Evolutionary conservation across 2,329 filamentous ascomycete species (phyloP).

Genomic region (Arachnomyces sp.): DNA sequence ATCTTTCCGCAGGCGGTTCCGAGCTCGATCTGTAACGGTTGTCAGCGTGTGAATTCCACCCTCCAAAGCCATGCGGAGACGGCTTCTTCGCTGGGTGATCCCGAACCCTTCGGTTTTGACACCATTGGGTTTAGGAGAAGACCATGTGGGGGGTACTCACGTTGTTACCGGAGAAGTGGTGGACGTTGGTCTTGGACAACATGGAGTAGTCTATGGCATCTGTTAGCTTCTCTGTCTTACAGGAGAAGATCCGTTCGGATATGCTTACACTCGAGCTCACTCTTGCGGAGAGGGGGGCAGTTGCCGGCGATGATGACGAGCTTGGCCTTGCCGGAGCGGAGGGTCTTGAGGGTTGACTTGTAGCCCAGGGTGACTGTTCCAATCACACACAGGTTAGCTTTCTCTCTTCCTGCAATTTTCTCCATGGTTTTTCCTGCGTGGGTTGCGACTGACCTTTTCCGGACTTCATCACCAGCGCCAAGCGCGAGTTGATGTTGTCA

Average conservation of each 20-base stretch:
- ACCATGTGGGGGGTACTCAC: conserved; percentile 55
- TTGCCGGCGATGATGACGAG: conserved; percentile 93
- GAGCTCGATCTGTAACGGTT: conserved; percentile 72
- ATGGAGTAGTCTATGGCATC: conserved; percentile 63
- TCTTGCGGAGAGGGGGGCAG: conserved; percentile 96
- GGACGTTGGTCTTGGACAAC: conserved; percentile 87
- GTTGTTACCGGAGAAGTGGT: conserved; percentile 98
- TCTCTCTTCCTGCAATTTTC: not conserved
- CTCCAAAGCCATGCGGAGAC: conserved; percentile 70
- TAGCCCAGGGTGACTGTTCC: conserved; percentile 72
- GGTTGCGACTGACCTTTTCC: conserved; percentile 48
- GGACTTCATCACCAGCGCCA: conserved; percentile 62
- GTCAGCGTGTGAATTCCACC: conserved; percentile 44
- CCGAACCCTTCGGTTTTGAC: conserved; percentile 29
- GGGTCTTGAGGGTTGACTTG: conserved; percentile 82
- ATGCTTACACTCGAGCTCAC: conserved; percentile 73
- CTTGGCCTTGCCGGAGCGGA: conserved; percentile 96
- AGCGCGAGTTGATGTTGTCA: conserved; percentile 67
- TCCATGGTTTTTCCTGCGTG: conserved; percentile 36
- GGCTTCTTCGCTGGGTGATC: conserved; percentile 87
- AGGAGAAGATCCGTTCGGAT: not conserved
- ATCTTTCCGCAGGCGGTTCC: conserved; percentile 98
- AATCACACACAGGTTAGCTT: not conserved
- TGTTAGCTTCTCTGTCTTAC: conserved; percentile 1
- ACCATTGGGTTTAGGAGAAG: conserved; percentile 1